These are phyloP conservation scores for Cladorrhinum samala DNA, from an alignment of 495 filamentous ascomycete species.

Conservation along the genomic window DNA sequence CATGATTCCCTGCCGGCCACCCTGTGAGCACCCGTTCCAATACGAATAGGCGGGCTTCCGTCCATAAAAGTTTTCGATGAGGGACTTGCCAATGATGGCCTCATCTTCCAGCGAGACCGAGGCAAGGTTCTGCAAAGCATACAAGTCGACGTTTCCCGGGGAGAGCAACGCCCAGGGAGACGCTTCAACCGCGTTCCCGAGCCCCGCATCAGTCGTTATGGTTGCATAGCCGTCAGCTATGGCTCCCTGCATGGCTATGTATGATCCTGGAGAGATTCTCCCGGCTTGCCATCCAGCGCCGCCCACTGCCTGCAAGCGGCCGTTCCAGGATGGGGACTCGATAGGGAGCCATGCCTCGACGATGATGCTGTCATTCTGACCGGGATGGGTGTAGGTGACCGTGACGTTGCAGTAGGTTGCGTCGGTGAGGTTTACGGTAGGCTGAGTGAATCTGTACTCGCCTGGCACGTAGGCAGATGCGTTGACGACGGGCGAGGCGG, in stretches of 20 bases:
- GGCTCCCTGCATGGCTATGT: constrained; percentile 22
- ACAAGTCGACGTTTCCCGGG: constrained; percentile 38
- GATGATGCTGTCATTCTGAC: constrained; percentile 30
- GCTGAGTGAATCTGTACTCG: constrained; percentile 4
- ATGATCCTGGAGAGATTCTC: constrained; percentile 2
- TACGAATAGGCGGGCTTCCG: constrained; percentile 32
- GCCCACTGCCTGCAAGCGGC: constrained; percentile 35
- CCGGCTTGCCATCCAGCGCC: constrained; percentile 40
- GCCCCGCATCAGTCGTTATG: constrained; percentile 38
- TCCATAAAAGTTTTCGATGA: constrained; percentile 32
- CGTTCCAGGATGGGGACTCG: constrained; percentile 31
- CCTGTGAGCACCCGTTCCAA: constrained; percentile 42
- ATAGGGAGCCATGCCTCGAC: constrained; percentile 34
- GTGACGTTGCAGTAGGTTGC: constrained; percentile 37
- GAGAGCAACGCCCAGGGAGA: constrained; percentile 35
- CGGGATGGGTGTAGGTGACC: constrained; percentile 40
- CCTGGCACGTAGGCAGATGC: constrained; percentile 4
- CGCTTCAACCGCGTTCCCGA: constrained; percentile 6
- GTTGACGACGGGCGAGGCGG: constrained; percentile 15
- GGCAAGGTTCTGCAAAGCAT: constrained; percentile 34
- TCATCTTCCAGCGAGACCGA: constrained; percentile 24
- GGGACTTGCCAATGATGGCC: constrained; percentile 30
- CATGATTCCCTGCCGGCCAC: constrained; percentile 39
- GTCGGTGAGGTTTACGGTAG: constrained; percentile 19
- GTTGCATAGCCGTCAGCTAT: constrained; percentile 34